Percentiles rank a stretch among this genome's conserved stretches.
Evolutionary conservation across 2,329 filamentous ascomycete genomes (phyloP).

Genomic region (Diaporthe nobilis): DNA sequence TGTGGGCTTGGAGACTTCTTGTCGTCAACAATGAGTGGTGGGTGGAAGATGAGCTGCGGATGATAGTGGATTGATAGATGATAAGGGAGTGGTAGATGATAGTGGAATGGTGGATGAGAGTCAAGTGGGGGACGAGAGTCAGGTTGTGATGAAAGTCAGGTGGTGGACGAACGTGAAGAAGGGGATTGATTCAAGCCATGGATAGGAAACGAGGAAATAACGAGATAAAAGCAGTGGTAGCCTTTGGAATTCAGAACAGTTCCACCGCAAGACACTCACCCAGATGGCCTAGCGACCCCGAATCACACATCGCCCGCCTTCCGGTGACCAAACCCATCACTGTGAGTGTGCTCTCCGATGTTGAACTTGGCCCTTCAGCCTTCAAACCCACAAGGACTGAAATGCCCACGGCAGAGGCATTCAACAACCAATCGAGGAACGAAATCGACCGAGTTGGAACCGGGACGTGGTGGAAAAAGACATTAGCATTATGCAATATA

Average conservation of each 20-base stretch:
- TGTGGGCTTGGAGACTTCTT: background rate
- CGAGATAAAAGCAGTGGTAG: too few relatives aligned
- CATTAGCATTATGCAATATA: conserved; percentile 38
- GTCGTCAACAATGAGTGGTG: background rate
- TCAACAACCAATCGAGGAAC: background rate
- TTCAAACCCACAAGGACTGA: too few relatives aligned
- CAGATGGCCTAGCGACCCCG: too few relatives aligned
- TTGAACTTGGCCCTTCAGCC: background rate
- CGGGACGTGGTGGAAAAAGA: background rate
- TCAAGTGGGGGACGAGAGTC: background rate
- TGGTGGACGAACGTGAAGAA: background rate
- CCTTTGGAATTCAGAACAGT: too few relatives aligned
- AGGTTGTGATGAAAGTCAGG: background rate
- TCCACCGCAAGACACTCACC: too few relatives aligned
- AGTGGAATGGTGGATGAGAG: background rate
- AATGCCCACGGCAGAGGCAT: background rate
- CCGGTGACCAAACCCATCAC: background rate
- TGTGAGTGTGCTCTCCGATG: background rate
- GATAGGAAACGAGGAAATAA: too few relatives aligned
- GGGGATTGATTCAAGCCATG: background rate
- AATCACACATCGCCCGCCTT: background rate
- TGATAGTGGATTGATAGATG: too few relatives aligned
- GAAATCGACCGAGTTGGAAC: background rate
- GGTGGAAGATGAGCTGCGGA: background rate
- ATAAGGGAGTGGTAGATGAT: too few relatives aligned